Evolutionary conservation across 495 filamentous ascomycete genomes (phyloP).

Genomic region (Neurospora sp.): DNA sequence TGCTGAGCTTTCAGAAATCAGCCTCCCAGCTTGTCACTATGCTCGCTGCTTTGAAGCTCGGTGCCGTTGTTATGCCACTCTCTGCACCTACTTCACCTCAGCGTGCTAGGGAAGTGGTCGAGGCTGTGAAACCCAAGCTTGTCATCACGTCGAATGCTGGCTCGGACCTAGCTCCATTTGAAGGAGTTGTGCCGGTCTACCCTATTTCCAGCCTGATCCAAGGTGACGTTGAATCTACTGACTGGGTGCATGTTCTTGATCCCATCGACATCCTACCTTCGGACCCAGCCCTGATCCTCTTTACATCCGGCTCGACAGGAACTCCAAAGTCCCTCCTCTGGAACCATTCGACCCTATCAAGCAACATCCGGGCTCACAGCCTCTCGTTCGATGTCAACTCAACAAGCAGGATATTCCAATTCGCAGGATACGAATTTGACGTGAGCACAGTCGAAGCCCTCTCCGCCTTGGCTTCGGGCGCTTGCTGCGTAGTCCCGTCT

Average conservation of each 20-base stretch:
- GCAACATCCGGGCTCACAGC: constrained; percentile 28
- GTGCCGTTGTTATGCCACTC: neutral
- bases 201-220: neutral
- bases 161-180: neutral
- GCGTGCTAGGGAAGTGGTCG: neutral
- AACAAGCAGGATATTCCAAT: constrained; percentile 38
- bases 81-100: neutral
- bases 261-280: neutral
- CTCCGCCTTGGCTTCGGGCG: neutral
- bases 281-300: constrained; percentile 29
- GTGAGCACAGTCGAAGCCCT: constrained; percentile 28
- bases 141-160: neutral
- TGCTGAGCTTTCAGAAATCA: neutral
- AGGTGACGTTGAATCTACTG: neutral
- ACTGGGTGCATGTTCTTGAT: neutral
- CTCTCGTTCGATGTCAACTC: constrained; percentile 15
- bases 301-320: constrained; percentile 43
- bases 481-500: constrained; percentile 23
- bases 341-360: constrained; percentile 29
- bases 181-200: neutral
- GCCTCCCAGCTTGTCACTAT: neutral
- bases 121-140: neutral
- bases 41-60: neutral
- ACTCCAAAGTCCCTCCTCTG: constrained; percentile 34
- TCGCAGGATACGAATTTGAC: constrained; percentile 55